Percentiles rank a stretch among this genome's conserved stretches.
Evolutionary conservation across 2,329 filamentous ascomycete species (phyloP).

Genomic region (Penicillium sp.): DNA sequence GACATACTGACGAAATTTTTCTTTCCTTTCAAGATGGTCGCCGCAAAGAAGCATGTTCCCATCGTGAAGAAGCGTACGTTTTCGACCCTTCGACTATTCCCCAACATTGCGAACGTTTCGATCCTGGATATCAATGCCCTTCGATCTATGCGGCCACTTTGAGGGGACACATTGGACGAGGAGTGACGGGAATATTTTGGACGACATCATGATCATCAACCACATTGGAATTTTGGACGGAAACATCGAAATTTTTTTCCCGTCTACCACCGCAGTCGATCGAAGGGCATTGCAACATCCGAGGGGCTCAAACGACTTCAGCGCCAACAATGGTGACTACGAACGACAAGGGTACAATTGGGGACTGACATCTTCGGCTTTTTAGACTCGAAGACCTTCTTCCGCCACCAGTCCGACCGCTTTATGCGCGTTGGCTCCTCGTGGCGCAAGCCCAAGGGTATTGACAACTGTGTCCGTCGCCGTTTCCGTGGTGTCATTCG

Average conservation of each 20-base stretch:
- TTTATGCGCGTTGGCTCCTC: constrained; percentile 85
- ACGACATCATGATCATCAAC: background rate
- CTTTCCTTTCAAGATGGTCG: constrained; percentile 66
- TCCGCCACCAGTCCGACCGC: constrained; percentile 93
- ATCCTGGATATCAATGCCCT: constrained; percentile 19
- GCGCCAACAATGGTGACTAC: constrained; percentile 7
- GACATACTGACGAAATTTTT: constrained; percentile 13
- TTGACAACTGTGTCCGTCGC: constrained; percentile 95
- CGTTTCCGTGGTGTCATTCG: constrained; percentile 92
- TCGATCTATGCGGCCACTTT: constrained; percentile 6
- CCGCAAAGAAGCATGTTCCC: constrained; percentile 97
- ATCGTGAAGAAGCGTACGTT: constrained; percentile 99
- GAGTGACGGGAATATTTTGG: constrained; percentile 1
- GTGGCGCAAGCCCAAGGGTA: constrained; percentile 99
- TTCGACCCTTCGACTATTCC: constrained; percentile 16
- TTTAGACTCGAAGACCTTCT: constrained; percentile 86
- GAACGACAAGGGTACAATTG: constrained; percentile 34
- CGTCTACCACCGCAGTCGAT: background rate
- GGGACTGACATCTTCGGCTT: constrained; percentile 32
- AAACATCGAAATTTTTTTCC: background rate
- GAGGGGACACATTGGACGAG: background rate
- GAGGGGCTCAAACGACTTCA: background rate
- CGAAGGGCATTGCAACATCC: constrained; percentile 4
- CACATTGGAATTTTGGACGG: background rate
- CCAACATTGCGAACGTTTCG: constrained; percentile 1